Evolutionary conservation across 73 alveolate species (phyloP), one percentile per base, ranked within the genome.

Genomic region (Paramecium sonneborni): DNA sequence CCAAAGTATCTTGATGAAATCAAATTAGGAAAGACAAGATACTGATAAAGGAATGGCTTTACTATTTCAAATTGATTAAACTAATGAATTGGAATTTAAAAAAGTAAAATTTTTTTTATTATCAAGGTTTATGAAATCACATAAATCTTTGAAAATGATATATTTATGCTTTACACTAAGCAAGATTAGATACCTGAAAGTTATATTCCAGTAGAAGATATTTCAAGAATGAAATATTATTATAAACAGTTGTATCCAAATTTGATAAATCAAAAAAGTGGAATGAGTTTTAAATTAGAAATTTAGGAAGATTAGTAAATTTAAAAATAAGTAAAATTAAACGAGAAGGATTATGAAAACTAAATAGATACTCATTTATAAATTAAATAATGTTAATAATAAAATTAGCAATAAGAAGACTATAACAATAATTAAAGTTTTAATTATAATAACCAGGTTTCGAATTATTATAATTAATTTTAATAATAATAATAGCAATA

Each of bases 191-290:
- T 72, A 34, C 84, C 84, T 11, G 48, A 26, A 1, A 26, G 18
- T 12, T 62, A 30, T 30, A 14, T 12, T 26, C 48, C 23, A 1
- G 6, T 62, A 2, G 23, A 26, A 6, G 44, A 62, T 20, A 26
- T 28, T 30, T 62, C 21, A 26, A 32, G 84, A 30, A 1, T 62
- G 48, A 62, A 62, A 46, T 30, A 62, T 9, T 30, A 62, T 30
- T 62, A 62, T n/a, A 62, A 62, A 32, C 12, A 62, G 46, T n/a
- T 62, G 84, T 62, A 62, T 62, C 84, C 84, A 12, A 62, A 62
- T 32, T 62, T 62, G 11, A 62, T 62, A 30, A 62, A 62, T 15
- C 30, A 23, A 34, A 74, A 39, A 74, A 11, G 34, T n/a, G 38
- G 68, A 21, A 7, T 37, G 21, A 37, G 37, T 32, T 26, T 3